Evolutionary conservation across 2,329 filamentous ascomycete genomes (phyloP).

Genomic region (Exophiala sp.): DNA sequence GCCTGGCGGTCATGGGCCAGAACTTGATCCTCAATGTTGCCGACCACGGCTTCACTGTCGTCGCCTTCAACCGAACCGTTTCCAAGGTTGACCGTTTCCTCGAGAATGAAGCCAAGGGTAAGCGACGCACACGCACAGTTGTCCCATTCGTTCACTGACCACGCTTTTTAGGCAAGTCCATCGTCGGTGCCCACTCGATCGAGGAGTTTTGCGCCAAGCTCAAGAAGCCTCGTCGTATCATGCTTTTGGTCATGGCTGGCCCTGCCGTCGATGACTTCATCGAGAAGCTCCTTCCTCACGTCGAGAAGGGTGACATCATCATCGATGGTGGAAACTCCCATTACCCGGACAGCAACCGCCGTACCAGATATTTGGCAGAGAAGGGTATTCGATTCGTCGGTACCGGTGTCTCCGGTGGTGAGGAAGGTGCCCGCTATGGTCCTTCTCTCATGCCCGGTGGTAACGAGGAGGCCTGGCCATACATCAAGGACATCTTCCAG

Average conservation of each 20-base stretch:
- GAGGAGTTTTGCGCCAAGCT: conserved; percentile 95
- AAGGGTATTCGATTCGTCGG: conserved; percentile 97
- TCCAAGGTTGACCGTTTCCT: conserved; percentile 96
- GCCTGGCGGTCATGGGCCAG: conserved; percentile 84
- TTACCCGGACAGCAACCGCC: conserved; percentile 98
- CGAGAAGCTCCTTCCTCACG: conserved; percentile 78
- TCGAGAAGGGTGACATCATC: conserved; percentile 90
- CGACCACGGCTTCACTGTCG: conserved; percentile 90
- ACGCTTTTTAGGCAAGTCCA: conserved; percentile 64
- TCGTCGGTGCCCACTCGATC: conserved; percentile 86
- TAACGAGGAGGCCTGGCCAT: conserved; percentile 94
- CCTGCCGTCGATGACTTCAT: conserved; percentile 99
- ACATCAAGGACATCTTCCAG: conserved; percentile 99
- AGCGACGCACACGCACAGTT: conserved; percentile 23
- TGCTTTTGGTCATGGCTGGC: conserved; percentile 98
- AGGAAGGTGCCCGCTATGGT: conserved; percentile 97
- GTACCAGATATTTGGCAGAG: conserved; percentile 73
- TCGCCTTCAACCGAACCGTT: conserved; percentile 95
- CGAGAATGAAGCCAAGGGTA: conserved; percentile 79
- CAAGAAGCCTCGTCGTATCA: conserved; percentile 93
- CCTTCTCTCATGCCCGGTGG: conserved; percentile 98
- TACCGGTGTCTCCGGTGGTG: conserved; percentile 95
- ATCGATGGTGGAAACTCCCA: conserved; percentile 99
- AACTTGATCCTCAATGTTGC: conserved; percentile 87
- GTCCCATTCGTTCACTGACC: neutral